phyloP scores from a whole-genome alignment of 2,329 filamentous ascomycete species.

The Fusarium sp. region DNA sequence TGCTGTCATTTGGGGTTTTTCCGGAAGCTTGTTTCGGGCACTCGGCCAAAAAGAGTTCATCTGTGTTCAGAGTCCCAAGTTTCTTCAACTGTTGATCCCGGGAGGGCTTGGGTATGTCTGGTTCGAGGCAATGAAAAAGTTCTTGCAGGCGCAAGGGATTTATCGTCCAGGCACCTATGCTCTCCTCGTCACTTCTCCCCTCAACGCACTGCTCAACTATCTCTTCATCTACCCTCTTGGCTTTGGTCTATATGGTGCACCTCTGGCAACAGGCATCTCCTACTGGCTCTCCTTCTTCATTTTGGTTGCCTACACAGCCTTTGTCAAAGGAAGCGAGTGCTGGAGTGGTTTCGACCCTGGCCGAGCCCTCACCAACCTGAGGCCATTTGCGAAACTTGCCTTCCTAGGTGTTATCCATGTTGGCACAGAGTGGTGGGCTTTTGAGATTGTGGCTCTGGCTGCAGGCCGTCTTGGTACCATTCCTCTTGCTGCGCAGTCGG shows the following conservation, averaged over 20 bases:
- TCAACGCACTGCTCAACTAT: constrained; percentile 85
- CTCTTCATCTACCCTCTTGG: constrained; percentile 79
- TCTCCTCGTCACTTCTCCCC: constrained; percentile 82
- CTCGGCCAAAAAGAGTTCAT: constrained; percentile 85
- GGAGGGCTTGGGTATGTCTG: constrained; percentile 89
- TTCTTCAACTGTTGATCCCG: constrained; percentile 79
- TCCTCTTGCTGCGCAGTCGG: constrained; percentile 83
- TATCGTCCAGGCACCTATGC: constrained; percentile 87
- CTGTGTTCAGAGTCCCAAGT: constrained; percentile 77
- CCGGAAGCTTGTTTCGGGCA: constrained; percentile 77
- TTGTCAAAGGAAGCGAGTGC: constrained; percentile 77
- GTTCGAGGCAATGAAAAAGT: constrained; percentile 89
- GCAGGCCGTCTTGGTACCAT: constrained; percentile 84
- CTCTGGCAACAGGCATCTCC: constrained; percentile 83
- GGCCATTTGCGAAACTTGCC: constrained; percentile 79
- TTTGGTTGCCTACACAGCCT: constrained; percentile 78
- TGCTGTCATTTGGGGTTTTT: constrained; percentile 78
- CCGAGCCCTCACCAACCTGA: constrained; percentile 73
- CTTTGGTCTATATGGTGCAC: constrained; percentile 81
- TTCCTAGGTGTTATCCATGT: constrained; percentile 84
- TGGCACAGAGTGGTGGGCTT: constrained; percentile 95
- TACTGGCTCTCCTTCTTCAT: constrained; percentile 89
- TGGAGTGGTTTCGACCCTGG: constrained; percentile 80
- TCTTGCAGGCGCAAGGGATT: constrained; percentile 88
- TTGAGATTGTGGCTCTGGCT: constrained; percentile 88